Percentiles rank a stretch among this genome's conserved stretches.
Conservation (phyloP, 225 moss, liverwort and hornwort genomes). For the Marchantia polymorpha region DNA sequence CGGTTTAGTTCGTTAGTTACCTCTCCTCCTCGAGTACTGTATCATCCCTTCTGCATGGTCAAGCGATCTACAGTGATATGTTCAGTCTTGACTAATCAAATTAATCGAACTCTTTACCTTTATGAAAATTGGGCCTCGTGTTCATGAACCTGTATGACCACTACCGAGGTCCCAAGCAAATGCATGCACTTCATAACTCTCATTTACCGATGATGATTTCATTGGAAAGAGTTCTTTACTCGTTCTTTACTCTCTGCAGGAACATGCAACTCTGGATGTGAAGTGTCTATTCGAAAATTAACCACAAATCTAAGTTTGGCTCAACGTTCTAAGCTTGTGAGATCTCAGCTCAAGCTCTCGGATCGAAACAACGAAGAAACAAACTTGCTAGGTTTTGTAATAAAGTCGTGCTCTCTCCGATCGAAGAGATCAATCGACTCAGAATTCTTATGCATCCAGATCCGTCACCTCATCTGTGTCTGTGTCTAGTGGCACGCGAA, state of each 20-base stretch:
- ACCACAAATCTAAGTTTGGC: background rate
- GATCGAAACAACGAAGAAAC: background rate
- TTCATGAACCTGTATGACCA: constrained; percentile 1
- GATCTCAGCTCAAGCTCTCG: background rate
- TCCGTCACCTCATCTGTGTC: background rate
- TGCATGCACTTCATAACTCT: constrained; percentile 1
- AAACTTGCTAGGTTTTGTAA: background rate
- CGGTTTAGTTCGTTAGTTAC: constrained; percentile 17
- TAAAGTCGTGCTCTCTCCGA: background rate
- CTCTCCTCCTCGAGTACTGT: constrained; percentile 7
- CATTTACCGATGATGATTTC: background rate
- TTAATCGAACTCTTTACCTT: background rate
- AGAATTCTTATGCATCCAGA: background rate
- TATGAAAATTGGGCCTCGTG: background rate
- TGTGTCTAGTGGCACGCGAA: background rate
- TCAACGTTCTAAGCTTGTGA: background rate
- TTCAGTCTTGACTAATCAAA: background rate
- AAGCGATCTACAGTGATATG: background rate
- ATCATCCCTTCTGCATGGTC: constrained; percentile 4
- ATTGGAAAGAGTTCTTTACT: background rate
- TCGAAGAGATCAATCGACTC: background rate
- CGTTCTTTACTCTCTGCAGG: background rate
- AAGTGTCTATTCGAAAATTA: background rate
- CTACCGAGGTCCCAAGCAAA: background rate
- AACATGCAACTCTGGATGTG: background rate